Conservation (phyloP, 2,329 filamentous ascomycete genomes). For the Ophioceras dolichostomum region DNA sequence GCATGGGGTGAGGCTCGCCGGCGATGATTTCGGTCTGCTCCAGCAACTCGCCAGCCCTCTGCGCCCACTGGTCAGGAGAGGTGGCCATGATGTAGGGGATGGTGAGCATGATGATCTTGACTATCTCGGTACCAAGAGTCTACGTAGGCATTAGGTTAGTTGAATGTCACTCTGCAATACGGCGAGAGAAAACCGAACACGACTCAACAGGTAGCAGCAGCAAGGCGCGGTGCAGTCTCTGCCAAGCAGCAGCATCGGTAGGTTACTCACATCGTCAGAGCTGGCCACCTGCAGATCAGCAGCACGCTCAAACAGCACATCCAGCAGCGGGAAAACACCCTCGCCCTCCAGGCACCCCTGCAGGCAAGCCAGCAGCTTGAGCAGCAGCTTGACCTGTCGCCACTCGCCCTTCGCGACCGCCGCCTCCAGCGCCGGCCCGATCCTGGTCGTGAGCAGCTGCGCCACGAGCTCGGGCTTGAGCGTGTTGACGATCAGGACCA, state of each 20-base stretch:
- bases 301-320: slow-evolving; percentile 85
- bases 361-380: slow-evolving; percentile 82
- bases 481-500: slow-evolving; percentile 68
- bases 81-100: slow-evolving; percentile 82
- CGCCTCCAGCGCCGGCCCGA: slow-evolving; percentile 49
- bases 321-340: slow-evolving; percentile 72
- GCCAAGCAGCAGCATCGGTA: too few species aligned
- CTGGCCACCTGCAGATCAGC: slow-evolving; percentile 87
- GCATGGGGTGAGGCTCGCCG: slow-evolving; percentile 73
- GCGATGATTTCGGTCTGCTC: slow-evolving; percentile 94
- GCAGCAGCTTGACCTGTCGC: slow-evolving; percentile 80
- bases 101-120: slow-evolving; percentile 92
- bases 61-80: slow-evolving; percentile 53
- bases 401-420: slow-evolving; percentile 64
- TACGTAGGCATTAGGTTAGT: slow-evolving; percentile 17
- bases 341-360: slow-evolving; percentile 72
- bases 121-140: slow-evolving; percentile 70
- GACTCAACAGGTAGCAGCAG: too few species aligned
- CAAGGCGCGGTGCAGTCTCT: too few species aligned
- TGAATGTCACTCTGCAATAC: not conserved
- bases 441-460: slow-evolving; percentile 52
- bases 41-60: slow-evolving; percentile 67
- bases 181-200: too few species aligned
- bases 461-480: slow-evolving; percentile 62
- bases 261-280: slow-evolving; percentile 77